phyloP scores from a whole-genome alignment of 768 basidiomycete species.

The Pleurotus djamor region DNA sequence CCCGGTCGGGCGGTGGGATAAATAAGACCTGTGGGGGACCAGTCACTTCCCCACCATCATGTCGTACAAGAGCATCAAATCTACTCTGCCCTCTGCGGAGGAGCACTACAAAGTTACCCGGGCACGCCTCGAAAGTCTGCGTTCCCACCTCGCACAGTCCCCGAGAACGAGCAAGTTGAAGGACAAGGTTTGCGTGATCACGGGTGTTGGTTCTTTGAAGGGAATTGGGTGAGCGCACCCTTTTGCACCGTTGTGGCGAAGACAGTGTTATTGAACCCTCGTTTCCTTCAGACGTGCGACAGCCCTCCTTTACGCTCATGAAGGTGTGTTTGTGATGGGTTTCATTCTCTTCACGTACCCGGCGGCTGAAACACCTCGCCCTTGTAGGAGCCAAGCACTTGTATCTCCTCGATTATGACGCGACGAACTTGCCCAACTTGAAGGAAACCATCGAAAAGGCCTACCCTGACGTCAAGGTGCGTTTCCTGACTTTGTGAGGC shows the following conservation, averaged over 20 bases:
- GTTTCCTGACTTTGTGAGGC: constrained; percentile 3
- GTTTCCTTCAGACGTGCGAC: constrained; percentile 56
- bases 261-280: background rate
- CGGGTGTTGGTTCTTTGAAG: constrained; percentile 82
- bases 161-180: constrained; percentile 56
- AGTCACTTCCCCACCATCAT: constrained; percentile 15
- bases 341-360: background rate
- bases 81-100: constrained; percentile 28
- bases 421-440: constrained; percentile 55
- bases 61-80: constrained; percentile 29
- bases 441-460: constrained; percentile 61
- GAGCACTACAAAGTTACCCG: constrained; percentile 59
- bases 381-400: constrained; percentile 64
- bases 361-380: constrained; percentile 3
- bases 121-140: constrained; percentile 66
- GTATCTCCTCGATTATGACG: constrained; percentile 47
- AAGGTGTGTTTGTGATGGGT: constrained; percentile 44
- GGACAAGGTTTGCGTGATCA: constrained; percentile 84
- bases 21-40: background rate
- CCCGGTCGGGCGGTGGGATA: too few species aligned
- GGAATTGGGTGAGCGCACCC: constrained; percentile 72
- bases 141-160: constrained; percentile 57
- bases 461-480: constrained; percentile 81
- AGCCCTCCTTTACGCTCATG: constrained; percentile 73
- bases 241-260: background rate